A percentile compares a stretch with the other conserved stretches of the same genome.
Conservation (phyloP, 1,284 basidiomycete species). For the Porogramme epimiltina region DNA sequence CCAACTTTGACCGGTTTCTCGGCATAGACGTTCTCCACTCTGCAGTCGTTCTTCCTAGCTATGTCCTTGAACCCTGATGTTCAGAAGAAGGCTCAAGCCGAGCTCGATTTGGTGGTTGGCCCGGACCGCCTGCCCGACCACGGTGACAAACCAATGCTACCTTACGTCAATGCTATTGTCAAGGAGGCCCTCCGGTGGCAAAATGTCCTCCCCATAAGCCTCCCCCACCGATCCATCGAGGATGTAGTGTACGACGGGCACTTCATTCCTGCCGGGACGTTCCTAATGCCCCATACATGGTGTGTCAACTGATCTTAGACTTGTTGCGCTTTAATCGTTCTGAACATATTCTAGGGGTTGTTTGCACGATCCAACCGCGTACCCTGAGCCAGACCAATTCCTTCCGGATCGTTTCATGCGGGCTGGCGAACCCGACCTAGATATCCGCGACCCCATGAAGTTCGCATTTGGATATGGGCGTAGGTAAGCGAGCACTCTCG, state of each 20-base stretch:
- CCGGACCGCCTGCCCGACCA: slow-evolving; percentile 17
- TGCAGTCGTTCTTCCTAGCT: slow-evolving; percentile 30
- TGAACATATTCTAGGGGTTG: neutral
- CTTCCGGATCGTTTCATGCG: slow-evolving; percentile 1
- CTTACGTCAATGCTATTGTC: slow-evolving; percentile 21
- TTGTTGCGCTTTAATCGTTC: neutral
- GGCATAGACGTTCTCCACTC: neutral
- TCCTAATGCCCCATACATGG: neutral
- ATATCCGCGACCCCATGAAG: neutral
- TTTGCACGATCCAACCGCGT: slow-evolving; percentile 1
- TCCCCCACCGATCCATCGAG: slow-evolving; percentile 2
- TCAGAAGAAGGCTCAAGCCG: slow-evolving; percentile 35
- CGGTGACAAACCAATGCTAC: slow-evolving; percentile 22
- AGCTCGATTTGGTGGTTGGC: slow-evolving; percentile 37
- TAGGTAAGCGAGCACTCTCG: too few species aligned
- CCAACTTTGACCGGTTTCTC: neutral
- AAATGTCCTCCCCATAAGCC: slow-evolving; percentile 13
- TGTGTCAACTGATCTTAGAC: neutral
- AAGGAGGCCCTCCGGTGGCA: slow-evolving; percentile 24
- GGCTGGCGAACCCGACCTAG: neutral
- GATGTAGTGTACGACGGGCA: slow-evolving; percentile 9
- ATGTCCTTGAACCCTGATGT: slow-evolving; percentile 36
- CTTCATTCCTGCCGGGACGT: slow-evolving; percentile 10
- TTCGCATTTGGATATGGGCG: neutral
- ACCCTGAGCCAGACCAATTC: slow-evolving; percentile 3